Conservation (phyloP, 2,329 filamentous ascomycete genomes). For the Lachnum nothofagi region DNA sequence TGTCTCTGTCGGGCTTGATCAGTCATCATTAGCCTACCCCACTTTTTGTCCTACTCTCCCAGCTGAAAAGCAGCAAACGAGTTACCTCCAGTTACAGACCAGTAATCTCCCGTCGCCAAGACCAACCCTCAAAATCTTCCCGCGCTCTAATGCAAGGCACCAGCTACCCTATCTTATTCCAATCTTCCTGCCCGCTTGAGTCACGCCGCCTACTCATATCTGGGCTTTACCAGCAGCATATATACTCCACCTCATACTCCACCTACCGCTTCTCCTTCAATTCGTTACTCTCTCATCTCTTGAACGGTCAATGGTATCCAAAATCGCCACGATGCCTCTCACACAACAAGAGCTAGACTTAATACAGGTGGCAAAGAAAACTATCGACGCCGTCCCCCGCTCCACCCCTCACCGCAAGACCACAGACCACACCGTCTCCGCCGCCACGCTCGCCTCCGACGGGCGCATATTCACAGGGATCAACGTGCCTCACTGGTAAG, state of each 20-base stretch:
- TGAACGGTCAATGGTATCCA: no score
- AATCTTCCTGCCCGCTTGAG: background rate
- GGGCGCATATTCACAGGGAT: constrained; percentile 19
- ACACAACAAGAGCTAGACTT: constrained; percentile 4
- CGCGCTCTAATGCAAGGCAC: background rate
- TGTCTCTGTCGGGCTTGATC: no score
- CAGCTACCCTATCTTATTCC: background rate
- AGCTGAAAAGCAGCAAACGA: no score
- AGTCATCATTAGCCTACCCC: no score
- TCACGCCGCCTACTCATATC: background rate
- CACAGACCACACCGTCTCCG: constrained; percentile 17
- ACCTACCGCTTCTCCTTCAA: no score
- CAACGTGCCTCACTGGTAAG: constrained; percentile 17
- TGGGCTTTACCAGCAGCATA: background rate
- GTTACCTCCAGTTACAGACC: no score
- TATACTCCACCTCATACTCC: no score
- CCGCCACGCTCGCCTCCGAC: constrained; percentile 12
- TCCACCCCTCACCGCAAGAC: background rate
- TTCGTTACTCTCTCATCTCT: no score
- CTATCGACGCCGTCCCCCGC: constrained; percentile 14
- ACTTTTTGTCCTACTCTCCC: no score
- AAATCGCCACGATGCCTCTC: constrained; percentile 3
- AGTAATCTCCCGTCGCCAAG: background rate
- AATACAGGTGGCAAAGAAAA: constrained; percentile 10
- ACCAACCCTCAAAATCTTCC: background rate